Evolutionary conservation across 306 rosid genomes (phyloP), one percentile per base, ranked within the genome.

Genomic region (Rubus idaeus): DNA sequence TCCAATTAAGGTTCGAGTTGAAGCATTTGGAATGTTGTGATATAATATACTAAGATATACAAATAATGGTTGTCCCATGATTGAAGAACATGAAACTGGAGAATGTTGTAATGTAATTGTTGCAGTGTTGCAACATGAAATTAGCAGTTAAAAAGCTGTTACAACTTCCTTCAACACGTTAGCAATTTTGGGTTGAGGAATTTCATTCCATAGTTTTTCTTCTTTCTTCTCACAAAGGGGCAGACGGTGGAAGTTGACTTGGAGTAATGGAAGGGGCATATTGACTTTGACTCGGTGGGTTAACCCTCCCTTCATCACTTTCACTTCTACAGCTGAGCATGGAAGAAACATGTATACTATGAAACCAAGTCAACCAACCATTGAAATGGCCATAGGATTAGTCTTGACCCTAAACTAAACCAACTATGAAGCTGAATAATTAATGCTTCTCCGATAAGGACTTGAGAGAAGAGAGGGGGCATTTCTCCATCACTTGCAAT

Each of bases 71-170:
- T n/a, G n/a, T n/a, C n/a, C n/a, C n/a, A n/a, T n/a, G n/a, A n/a
- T n/a, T n/a, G n/a, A n/a, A n/a, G n/a, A n/a, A n/a, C 41, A 42
- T 73, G 55, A 73, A 73, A 45, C 77, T 74, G 58, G 26, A 14
- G 77, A 50, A 8, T 60, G 46, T 45, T 45, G 45, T 74, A 44
- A 20, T 21, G 53, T 44, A n/a, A 8, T 17, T 40, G 5, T 71
- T 23, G 9, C 45, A 73, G 40, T 56, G 5, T 56, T 56, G 67
- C 21, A 20, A 8, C 26, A 23, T 23, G 35, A 30, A 30, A 30
- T 30, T 30, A 30, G 35, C 35, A 30, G 35, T 30, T 30, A 30
- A 30, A 30, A 30, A 30, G 35, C 35, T 30, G 1, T 30, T 26
- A 26, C 30, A 26, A 26, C 1, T 26, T 26, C 30, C 30, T 0